Conservation (phyloP, 805 yeast genomes). For the Suhomyces prunicola region DNA sequence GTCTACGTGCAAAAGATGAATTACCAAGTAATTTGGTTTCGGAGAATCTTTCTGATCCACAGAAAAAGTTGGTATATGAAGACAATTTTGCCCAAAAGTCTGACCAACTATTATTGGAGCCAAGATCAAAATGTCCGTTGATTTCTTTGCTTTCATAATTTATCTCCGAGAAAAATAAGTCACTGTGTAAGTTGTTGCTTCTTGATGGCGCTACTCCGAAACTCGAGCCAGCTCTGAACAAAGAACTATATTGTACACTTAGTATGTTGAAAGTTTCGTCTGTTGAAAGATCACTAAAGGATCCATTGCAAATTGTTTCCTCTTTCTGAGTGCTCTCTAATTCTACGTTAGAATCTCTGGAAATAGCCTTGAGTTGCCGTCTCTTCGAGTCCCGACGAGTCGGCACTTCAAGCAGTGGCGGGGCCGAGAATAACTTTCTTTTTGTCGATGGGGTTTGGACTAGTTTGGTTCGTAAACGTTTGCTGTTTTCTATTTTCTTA, state of each 20-base stretch:
- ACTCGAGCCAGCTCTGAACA: conserved; percentile 22
- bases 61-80: conserved; percentile 5
- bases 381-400: not conserved
- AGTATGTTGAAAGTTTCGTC: conserved; percentile 11
- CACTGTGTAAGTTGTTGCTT: conserved; percentile 5
- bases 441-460: not conserved
- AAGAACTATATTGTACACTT: conserved; percentile 18
- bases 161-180: conserved; percentile 19
- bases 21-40: not conserved
- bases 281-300: not conserved
- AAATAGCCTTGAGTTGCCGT: not conserved
- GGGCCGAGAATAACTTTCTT: not conserved
- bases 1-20: conserved; percentile 1
- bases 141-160: conserved; percentile 16
- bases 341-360: not conserved
- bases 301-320: not conserved
- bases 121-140: conserved; percentile 17
- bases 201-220: conserved; percentile 8
- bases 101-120: not conserved
- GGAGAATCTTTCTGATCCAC: not conserved
- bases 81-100: conserved; percentile 5
- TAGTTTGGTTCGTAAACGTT: not conserved
- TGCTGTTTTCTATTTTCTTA: not conserved
- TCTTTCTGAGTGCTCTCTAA: not conserved
- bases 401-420: not conserved